phyloP scores from a whole-genome alignment of 345 rosid species.

The Rhodomyrtus tomentosa region DNA sequence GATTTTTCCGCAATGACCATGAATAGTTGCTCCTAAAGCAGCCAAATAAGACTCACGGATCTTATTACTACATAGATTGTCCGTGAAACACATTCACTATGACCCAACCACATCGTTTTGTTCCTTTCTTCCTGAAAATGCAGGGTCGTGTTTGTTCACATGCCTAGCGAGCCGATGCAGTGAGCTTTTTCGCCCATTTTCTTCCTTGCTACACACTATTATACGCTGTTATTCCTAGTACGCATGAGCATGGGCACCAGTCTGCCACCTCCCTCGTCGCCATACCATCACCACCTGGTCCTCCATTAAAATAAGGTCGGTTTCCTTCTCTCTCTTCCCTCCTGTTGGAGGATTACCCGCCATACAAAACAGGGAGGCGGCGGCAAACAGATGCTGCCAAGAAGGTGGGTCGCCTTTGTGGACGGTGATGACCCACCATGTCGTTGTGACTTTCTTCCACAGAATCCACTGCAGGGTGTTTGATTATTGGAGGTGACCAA shows the following conservation, averaged over 20 bases:
- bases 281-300: neutral
- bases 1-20: too few species aligned
- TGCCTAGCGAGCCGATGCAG: neutral
- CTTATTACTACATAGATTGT: too few species aligned
- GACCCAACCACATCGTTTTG: neutral
- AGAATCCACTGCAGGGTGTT: neutral
- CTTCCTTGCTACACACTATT: neutral
- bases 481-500: neutral
- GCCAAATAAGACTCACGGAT: too few species aligned
- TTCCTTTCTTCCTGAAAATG: neutral
- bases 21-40: too few species aligned
- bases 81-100: neutral
- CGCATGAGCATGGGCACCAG: neutral
- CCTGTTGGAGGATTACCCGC: neutral
- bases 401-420: neutral
- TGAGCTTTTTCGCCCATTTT: too few species aligned
- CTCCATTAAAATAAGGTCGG: neutral
- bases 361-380: neutral
- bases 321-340: neutral
- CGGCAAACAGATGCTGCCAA: neutral
- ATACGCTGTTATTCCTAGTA: neutral
- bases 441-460: neutral
- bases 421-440: neutral
- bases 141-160: neutral
- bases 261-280: neutral